These are phyloP conservation scores for Aureobasidium sp. DNA, from an alignment of 2,329 filamentous ascomycete genomes.

Conservation along the genomic window DNA sequence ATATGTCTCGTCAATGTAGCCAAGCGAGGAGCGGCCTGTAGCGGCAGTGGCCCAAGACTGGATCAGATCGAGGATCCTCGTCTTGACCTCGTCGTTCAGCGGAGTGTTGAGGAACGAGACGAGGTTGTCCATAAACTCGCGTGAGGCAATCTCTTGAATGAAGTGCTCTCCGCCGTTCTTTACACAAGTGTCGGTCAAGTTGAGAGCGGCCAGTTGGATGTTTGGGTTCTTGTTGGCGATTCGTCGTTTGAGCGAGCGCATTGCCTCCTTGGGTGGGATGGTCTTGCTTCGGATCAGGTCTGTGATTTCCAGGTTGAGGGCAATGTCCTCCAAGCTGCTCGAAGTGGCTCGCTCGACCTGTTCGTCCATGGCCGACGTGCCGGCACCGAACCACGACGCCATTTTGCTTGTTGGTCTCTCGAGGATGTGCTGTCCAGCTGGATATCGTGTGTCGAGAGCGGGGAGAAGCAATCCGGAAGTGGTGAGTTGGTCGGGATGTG, in stretches of 20 bases:
- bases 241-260: constrained; percentile 88
- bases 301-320: constrained; percentile 94
- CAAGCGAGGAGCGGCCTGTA: constrained; percentile 71
- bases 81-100: constrained; percentile 75
- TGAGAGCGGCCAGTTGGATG: constrained; percentile 86
- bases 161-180: constrained; percentile 98
- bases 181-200: constrained; percentile 94
- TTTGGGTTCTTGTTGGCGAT: constrained; percentile 98
- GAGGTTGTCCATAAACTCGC: constrained; percentile 97
- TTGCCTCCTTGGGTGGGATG: constrained; percentile 93
- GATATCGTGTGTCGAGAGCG: background rate
- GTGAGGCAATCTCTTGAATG: constrained; percentile 85
- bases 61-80: constrained; percentile 86
- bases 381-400: constrained; percentile 93
- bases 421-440: background rate
- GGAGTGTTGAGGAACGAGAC: constrained; percentile 77
- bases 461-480: background rate
- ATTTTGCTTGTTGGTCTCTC: constrained; percentile 46
- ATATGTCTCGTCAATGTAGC: constrained; percentile 86
- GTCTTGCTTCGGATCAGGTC: constrained; percentile 96
- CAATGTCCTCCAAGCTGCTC: constrained; percentile 96
- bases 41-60: constrained; percentile 89
- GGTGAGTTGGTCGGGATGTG: background rate
- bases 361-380: constrained; percentile 85
- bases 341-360: constrained; percentile 93